Base-by-base conservation (phyloP, 495 filamentous ascomycete genomes). In the Hyaloscypha bicolor region DNA sequence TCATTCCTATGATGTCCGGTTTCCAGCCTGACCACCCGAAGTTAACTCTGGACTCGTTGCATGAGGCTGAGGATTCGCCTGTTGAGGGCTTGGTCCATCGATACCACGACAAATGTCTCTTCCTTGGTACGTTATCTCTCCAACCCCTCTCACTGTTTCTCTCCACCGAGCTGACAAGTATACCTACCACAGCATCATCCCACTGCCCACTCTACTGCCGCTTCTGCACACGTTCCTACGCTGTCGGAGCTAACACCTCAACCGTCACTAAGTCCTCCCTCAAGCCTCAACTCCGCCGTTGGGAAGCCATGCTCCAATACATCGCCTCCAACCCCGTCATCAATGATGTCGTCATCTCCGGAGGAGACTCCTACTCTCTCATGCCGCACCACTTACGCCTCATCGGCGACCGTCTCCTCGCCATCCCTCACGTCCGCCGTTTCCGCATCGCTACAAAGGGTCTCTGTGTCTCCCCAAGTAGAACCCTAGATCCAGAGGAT, bases 361-460 rank as follows among this genome's bases (percentile, higher is more conserved):
- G 86, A 9, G 86, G 86, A 22, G 86, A 88, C 69, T 75, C 83
- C 11, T 88, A 82, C 70, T 84, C 84, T 21, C 68, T 73, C n/a
- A 11, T 16, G 4, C 71, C 71, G 4, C 21, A 64, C 2, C 71
- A 73, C n/a, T 60, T 73, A 6, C 52, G 55, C 33, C 53, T 62
- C 9, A 62, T 73, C 25, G 60, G 71, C 35, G 62, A 68, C 11
- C 35, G 37, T 29, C 72, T 81, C 5, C 70, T 79, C 11, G 52
- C 66, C 11, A 79, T 81, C 35, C 71, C 74, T 8, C 74, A 81
- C 56, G 55, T 85, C 69, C 77, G 78, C 55, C 78, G 85, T 25
- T 79, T 88, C 70, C 83, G 86, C 11, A 79, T 87, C 64, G 86
- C 85, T 22, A 79, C 81, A 25, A 87, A 87, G 68, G 86, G 86